A percentile compares a stretch with the other conserved stretches of the same genome.
Conservation (phyloP, 306 rosid species). For the Castanea mollissima region DNA sequence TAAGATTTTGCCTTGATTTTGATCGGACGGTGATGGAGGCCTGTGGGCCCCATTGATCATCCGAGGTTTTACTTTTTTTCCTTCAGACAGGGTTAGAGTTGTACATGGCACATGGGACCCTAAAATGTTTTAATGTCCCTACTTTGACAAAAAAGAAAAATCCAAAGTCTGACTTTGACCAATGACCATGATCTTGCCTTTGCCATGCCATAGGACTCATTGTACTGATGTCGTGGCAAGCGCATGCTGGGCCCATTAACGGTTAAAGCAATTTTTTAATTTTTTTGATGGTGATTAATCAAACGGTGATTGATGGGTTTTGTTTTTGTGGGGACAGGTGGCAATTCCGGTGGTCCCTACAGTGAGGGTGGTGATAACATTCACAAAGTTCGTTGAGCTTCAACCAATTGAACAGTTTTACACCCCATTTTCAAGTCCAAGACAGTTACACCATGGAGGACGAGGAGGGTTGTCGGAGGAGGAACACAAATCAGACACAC, state of each 20-base stretch:
- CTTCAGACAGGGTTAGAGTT: not conserved
- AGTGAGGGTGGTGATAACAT: constrained; percentile 90
- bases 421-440: constrained; percentile 86
- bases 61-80: not conserved
- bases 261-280: not conserved
- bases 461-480: constrained; percentile 33
- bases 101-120: not conserved
- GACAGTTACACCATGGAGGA: constrained; percentile 44
- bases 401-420: constrained; percentile 72
- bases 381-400: constrained; percentile 89
- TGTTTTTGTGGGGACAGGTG: constrained; percentile 48
- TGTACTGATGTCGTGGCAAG: not conserved
- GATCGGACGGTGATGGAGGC: not conserved
- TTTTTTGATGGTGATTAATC: not conserved
- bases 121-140: not conserved
- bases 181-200: not conserved
- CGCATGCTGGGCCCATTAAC: not conserved
- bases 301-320: not conserved
- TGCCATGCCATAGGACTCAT: constrained; percentile 5
- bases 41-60: not conserved
- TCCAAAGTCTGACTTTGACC: constrained; percentile 2
- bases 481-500: constrained; percentile 29
- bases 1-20: not conserved
- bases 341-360: constrained; percentile 97
- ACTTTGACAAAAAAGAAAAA: not conserved